Evolutionary conservation across 768 basidiomycete genomes (phyloP), one percentile per base, ranked within the genome.

Genomic region (Pholiota molesta): DNA sequence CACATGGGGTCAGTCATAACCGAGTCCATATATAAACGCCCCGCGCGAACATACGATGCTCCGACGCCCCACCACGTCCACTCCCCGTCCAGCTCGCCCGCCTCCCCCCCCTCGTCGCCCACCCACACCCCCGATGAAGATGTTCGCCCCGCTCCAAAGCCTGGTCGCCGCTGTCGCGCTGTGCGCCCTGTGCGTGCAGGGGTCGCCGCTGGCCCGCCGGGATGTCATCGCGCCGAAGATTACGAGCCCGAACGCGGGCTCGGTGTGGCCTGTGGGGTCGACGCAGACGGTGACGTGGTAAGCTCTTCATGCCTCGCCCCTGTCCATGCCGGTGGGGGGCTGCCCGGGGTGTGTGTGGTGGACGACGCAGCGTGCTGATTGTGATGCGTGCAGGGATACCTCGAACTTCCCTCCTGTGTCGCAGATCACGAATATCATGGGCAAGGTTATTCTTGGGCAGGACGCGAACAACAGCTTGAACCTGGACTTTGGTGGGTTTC

Each of bases 211-310:
- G 39, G 62, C 60, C 56, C 65, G 69, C 62, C 75, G 83, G 40
- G 79, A 80, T 52, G 83, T 87, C 9, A 81, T 81, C 65, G 76
- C 67, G 11, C 86, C 86, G 0, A 77, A 71, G 56, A 84, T 88
- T 70, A 79, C 75, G 17, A 77, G 70, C 49, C 87, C 87, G 1
- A 75, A 75, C 28, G 70, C 73, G 13, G 68, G 67, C 17, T 79
- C 82, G 1, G 76, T 84, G 17, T 89, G 87, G 87, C 70, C 68
- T 11, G 73, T 79, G 19, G 86, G 86, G 1, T 62, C 75, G 8
- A 73, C 64, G 3, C 78, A 81, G 63, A 79, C 72, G 17, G 85
- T 87, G 53, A 81, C 79, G 7, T 89, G 87, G 87, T 86, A 40
- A 42, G 59, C 47, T 62, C 57, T 81, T 72, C n/a, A 23, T 59